Conservation (phyloP, 148 eudicot genomes). For the Vaccinium macrocarpon region DNA sequence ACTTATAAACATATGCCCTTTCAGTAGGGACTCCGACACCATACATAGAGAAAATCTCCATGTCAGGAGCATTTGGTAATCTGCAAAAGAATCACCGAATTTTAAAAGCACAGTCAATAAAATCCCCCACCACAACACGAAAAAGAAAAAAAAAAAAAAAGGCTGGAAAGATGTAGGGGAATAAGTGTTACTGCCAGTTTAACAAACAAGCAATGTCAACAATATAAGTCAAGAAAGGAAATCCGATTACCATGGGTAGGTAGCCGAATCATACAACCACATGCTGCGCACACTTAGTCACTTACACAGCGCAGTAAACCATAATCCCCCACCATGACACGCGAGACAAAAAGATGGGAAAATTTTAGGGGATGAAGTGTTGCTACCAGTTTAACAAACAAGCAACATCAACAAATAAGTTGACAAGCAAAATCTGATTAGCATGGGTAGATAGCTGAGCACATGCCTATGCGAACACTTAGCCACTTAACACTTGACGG, state of each 20-base stretch:
- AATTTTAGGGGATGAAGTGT: too few species aligned
- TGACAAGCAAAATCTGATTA: not conserved
- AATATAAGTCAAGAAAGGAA: not conserved
- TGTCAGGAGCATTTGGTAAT: conserved; percentile 79
- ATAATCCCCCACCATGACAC: too few species aligned
- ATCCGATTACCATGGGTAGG: not conserved
- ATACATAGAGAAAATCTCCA: conserved; percentile 83
- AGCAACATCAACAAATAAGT: not conserved
- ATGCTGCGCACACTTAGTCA: not conserved
- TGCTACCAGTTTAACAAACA: not conserved
- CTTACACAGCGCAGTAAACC: too few species aligned
- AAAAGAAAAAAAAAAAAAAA: not conserved
- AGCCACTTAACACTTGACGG: too few species aligned
- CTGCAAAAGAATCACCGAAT: conserved; percentile 33
- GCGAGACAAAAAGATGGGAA: not conserved
- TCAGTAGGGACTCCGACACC: conserved; percentile 93
- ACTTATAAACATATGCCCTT: conserved; percentile 79
- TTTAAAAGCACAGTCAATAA: not conserved
- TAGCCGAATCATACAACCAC: not conserved
- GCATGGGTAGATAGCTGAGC: not conserved
- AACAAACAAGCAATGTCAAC: not conserved
- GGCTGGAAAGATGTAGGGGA: not conserved
- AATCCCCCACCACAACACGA: not conserved
- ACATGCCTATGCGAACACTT: not conserved
- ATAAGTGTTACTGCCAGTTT: not conserved